Base-by-base conservation (phyloP, 176 grass and related monocot species). In the Lolium perenne region DNA sequence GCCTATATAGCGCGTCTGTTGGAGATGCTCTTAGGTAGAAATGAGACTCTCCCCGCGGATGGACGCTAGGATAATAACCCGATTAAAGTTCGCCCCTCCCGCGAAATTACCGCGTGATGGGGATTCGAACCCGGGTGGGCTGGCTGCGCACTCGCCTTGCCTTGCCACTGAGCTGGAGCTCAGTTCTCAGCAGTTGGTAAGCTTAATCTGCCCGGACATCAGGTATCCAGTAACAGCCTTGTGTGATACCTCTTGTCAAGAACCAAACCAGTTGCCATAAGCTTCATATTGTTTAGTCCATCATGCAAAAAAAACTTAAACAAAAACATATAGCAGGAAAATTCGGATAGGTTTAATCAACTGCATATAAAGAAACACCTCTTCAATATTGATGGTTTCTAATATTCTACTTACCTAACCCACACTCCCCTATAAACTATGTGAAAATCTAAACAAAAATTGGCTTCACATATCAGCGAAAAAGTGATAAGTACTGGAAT, bases 401-500 rank as follows among this genome's bases (percentile, higher is more conserved):
- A 63, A 20, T 51, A 41, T 6, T 55, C 29, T 64, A 62, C 53
- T 35, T 18, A 38, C 61, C 54, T 49, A 86, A 61, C 35, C 17
- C 72, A 53, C 25, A 51, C 23, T 32, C 43, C 25, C 21, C 6
- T 14, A 77, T 16, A 73, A 67, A 43, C 43, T 15, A 32, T 53
- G 8, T 75, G 20, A 20, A 62, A 70, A 63, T 58, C 67, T 84
- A 3, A 16, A 18, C 15, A 51, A 18, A 56, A 75, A 47, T 11
- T 17, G 76, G 76, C 78, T 57, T 95, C 81, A 98, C 50, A 98
- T n/a, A 82, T 98, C 93, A 46, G 96, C 96, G 38, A 98, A 98
- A 18, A 98, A 65, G 79, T 98, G 91, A 82, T 98, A 98, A n/a
- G 96, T 94, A 22, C 91, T 91, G 43, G 91, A 98, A 80, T 98